A percentile compares a stretch with the other conserved stretches of the same genome.
Evolutionary conservation across 257 asterid genomes (phyloP).

Genomic region (Solanum rostratum): DNA sequence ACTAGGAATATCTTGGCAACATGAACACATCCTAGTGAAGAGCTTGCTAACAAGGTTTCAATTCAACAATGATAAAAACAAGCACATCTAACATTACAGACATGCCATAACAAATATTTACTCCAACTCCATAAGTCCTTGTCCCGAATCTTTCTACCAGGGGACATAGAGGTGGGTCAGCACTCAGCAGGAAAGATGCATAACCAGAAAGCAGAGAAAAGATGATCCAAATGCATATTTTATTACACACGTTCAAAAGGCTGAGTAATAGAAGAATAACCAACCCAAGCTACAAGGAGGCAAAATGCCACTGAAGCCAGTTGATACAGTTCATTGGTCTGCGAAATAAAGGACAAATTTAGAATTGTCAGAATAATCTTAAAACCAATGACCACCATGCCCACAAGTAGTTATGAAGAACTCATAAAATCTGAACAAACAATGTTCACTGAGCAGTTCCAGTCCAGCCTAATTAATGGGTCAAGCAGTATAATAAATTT

Average conservation of each 20-base stretch:
- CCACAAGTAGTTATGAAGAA: background rate
- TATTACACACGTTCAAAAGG: background rate
- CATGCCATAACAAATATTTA: background rate
- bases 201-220: background rate
- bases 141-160: background rate
- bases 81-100: background rate
- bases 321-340: constrained; percentile 98
- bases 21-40: background rate
- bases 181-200: background rate
- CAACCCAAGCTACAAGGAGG: constrained; percentile 96
- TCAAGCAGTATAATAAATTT: background rate
- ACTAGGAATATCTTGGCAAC: background rate
- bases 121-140: background rate
- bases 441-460: background rate
- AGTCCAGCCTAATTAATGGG: background rate
- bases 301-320: constrained; percentile 96
- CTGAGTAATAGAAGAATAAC: constrained; percentile 21
- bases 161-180: background rate
- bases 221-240: background rate
- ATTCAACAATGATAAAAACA: background rate
- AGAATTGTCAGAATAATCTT: background rate
- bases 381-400: background rate
- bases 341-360: constrained; percentile 16
- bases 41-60: background rate
- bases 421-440: background rate